A percentile compares a stretch with the other conserved stretches of the same genome.
phyloP scores from a whole-genome alignment of 1,284 basidiomycete species.

The Megacollybia platyphylla region DNA sequence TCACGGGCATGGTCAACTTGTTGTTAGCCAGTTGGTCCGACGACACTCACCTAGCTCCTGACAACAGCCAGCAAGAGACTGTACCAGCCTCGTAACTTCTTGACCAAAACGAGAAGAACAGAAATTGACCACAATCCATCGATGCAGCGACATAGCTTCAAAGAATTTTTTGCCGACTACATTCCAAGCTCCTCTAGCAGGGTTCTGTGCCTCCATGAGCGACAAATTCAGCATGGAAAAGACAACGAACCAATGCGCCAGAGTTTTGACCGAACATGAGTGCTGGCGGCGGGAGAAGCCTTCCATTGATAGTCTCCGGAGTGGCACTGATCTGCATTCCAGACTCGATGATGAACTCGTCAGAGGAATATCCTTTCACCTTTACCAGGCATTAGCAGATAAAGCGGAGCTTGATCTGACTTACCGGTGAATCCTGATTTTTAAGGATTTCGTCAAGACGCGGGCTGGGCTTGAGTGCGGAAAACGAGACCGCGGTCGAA shows the following conservation, averaged over 20 bases:
- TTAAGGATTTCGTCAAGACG: constrained; percentile 7
- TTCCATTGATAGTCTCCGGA: too few species aligned
- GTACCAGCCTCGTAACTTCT: neutral
- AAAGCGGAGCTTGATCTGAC: too few species aligned
- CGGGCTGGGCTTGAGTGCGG: constrained; percentile 20
- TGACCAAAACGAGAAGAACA: neutral
- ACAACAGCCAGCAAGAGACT: neutral
- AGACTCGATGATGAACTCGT: constrained; percentile 21
- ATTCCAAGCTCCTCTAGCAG: constrained; percentile 27
- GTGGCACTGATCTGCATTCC: constrained; percentile 14
- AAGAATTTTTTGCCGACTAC: constrained; percentile 18
- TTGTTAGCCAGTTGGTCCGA: too few species aligned
- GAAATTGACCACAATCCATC: constrained; percentile 15
- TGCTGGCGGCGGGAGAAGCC: too few species aligned
- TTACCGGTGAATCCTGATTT: too few species aligned
- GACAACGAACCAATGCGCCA: too few species aligned
- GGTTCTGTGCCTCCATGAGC: constrained; percentile 6
- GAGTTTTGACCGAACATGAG: too few species aligned
- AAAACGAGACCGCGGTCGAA: constrained; percentile 22
- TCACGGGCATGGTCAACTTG: too few species aligned
- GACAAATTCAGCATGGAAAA: too few species aligned
- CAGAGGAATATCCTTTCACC: constrained; percentile 14
- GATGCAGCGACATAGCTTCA: constrained; percentile 13
- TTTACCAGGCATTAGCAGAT: neutral
- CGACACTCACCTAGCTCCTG: too few species aligned